Evolutionary conservation across 2,329 filamentous ascomycete species (phyloP).

Genomic region (Lachnellula hyalina): DNA sequence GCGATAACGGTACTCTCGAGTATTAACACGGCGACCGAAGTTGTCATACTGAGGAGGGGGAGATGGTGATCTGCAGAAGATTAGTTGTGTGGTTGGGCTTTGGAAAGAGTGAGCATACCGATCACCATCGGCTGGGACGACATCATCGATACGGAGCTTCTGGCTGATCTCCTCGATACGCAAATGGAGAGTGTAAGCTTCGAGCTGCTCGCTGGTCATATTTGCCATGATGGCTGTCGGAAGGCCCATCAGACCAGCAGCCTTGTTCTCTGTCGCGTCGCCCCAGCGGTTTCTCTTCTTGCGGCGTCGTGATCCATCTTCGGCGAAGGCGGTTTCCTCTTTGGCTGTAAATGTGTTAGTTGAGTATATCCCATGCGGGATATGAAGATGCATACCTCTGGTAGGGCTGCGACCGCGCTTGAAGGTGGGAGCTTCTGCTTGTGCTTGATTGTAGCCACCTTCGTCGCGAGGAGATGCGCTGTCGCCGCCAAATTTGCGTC

Average conservation of each 20-base stretch:
- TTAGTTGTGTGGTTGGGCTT: constrained; percentile 8
- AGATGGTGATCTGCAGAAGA: constrained; percentile 71
- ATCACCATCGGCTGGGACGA: constrained; percentile 93
- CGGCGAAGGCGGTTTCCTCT: constrained; percentile 26
- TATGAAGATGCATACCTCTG: constrained; percentile 54
- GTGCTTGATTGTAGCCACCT: constrained; percentile 24
- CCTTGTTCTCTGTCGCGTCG: constrained; percentile 96
- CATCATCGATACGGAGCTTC: constrained; percentile 98
- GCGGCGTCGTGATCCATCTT: constrained; percentile 77
- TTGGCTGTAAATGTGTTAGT: constrained; percentile 21
- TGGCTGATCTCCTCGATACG: constrained; percentile 99
- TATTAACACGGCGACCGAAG: constrained; percentile 98
- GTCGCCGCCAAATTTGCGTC: constrained; percentile 71
- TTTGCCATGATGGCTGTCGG: constrained; percentile 93
- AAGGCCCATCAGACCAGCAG: constrained; percentile 93
- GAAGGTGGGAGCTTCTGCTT: constrained; percentile 29
- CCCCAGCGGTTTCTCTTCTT: constrained; percentile 99
- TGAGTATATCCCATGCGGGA: not conserved
- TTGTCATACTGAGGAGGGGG: constrained; percentile 98
- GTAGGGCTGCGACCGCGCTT: constrained; percentile 94
- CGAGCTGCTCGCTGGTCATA: constrained; percentile 97
- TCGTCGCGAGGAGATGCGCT: constrained; percentile 30
- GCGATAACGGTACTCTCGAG: constrained; percentile 95
- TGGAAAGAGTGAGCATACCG: constrained; percentile 56
- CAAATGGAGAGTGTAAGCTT: constrained; percentile 92